Evolutionary conservation across 202 grass and related monocot species (phyloP).

Genomic region (Alloteropsis angusta): DNA sequence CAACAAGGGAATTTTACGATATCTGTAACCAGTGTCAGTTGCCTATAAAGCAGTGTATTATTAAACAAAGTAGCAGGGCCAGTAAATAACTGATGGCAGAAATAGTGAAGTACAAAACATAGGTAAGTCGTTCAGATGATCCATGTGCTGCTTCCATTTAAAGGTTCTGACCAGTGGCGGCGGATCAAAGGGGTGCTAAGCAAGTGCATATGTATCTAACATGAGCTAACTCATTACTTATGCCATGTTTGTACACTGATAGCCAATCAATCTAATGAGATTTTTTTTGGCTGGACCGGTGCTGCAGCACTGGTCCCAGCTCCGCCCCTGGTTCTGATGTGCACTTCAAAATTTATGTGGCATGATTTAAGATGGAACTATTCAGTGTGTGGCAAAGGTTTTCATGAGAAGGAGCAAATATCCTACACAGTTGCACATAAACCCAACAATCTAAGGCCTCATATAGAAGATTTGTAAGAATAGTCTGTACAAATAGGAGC

Average conservation of each 20-base stretch:
- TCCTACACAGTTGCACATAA: background rate
- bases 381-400: background rate
- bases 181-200: no score
- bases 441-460: background rate
- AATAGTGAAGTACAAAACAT: background rate
- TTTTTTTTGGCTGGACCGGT: no score
- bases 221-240: no score
- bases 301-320: no score
- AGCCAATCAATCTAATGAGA: no score
- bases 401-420: background rate
- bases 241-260: no score
- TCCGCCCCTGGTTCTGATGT: background rate
- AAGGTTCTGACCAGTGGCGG: background rate
- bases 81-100: background rate
- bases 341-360: background rate
- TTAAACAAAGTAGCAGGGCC: background rate
- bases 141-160: background rate
- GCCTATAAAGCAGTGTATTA: background rate
- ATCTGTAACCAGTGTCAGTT: background rate
- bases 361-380: background rate
- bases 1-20: background rate
- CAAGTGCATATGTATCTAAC: no score
- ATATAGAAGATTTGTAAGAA: constrained; percentile 4
- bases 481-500: background rate
- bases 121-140: background rate